Conservation (phyloP, 805 yeast genomes). For the Kazachstania psychrophila region DNA sequence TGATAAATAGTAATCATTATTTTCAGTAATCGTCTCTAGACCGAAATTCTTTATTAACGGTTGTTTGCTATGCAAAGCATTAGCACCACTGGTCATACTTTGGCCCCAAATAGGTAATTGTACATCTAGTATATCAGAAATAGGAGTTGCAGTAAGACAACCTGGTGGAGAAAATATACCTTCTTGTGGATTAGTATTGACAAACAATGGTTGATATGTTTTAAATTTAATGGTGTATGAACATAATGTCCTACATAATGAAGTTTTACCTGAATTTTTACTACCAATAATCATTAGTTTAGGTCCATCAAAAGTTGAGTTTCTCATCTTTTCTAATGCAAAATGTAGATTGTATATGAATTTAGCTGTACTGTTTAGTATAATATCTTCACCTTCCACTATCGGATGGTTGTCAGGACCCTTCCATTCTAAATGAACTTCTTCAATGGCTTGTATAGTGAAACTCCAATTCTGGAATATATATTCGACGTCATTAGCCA, state of each 20-base stretch:
- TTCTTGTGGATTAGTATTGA: slow-evolving; percentile 68
- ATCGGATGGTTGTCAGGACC: slow-evolving; percentile 23
- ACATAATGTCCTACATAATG: slow-evolving; percentile 56
- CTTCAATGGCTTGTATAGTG: slow-evolving; percentile 53
- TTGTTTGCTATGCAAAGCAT: slow-evolving; percentile 74
- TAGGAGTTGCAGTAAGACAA: slow-evolving; percentile 70
- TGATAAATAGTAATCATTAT: slow-evolving; percentile 40
- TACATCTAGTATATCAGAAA: slow-evolving; percentile 71
- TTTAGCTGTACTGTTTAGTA: slow-evolving; percentile 64
- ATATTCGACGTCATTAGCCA: slow-evolving; percentile 61
- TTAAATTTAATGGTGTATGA: slow-evolving; percentile 72
- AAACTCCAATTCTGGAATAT: slow-evolving; percentile 45
- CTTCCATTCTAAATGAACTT: slow-evolving; percentile 49
- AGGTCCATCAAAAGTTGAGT: slow-evolving; percentile 29
- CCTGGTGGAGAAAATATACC: slow-evolving; percentile 78
- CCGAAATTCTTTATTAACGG: slow-evolving; percentile 83
- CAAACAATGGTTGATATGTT: slow-evolving; percentile 52
- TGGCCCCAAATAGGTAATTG: slow-evolving; percentile 69
- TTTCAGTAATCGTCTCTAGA: slow-evolving; percentile 47
- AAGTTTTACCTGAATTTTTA: slow-evolving; percentile 66
- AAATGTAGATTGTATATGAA: slow-evolving; percentile 66
- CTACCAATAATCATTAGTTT: slow-evolving; percentile 65
- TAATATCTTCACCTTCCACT: slow-evolving; percentile 30
- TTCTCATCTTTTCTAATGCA: slow-evolving; percentile 53
- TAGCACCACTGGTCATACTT: slow-evolving; percentile 64